A percentile compares a stretch with the other conserved stretches of the same genome.
phyloP scores from a whole-genome alignment of 495 filamentous ascomycete species.

The Cercophora sp. region DNA sequence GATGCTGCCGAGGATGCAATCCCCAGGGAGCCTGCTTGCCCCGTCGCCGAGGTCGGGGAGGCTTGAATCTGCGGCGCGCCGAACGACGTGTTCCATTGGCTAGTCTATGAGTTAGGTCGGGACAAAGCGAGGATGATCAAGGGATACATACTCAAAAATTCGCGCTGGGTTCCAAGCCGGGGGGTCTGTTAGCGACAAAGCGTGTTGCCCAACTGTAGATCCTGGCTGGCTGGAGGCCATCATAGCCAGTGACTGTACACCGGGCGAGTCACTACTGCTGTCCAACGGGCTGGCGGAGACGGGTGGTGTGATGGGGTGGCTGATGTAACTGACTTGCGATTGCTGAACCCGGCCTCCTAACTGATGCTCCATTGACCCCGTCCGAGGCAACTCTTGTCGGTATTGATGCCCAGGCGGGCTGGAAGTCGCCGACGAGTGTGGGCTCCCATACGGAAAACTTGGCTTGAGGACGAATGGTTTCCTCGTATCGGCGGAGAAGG shows the following conservation, averaged over 20 bases:
- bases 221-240: conserved; percentile 58
- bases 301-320: conserved; percentile 78
- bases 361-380: conserved; percentile 37
- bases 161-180: conserved; percentile 85
- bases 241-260: conserved; percentile 72
- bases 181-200: conserved; percentile 61
- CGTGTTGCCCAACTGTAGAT: conserved; percentile 40
- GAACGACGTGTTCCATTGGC: conserved; percentile 91
- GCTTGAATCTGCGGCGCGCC: conserved; percentile 57
- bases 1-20: conserved; percentile 43
- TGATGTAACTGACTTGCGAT: conserved; percentile 69
- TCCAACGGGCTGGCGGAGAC: conserved; percentile 72
- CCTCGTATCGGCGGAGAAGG: conserved; percentile 83
- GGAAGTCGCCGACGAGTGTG: conserved; percentile 53
- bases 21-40: conserved; percentile 40
- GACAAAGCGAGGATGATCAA: not conserved
- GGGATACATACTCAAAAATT: conserved; percentile 79
- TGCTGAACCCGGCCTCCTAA: conserved; percentile 47
- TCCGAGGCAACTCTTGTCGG: conserved; percentile 36
- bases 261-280: conserved; percentile 75
- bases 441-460: conserved; percentile 85
- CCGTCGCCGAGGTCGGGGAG: conserved; percentile 35
- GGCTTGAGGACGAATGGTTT: conserved; percentile 87
- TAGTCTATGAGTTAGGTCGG: conserved; percentile 30
- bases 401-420: conserved; percentile 59